phyloP scores from a whole-genome alignment of 306 rosid genomes.

The Pachyrhizus erosus region DNA sequence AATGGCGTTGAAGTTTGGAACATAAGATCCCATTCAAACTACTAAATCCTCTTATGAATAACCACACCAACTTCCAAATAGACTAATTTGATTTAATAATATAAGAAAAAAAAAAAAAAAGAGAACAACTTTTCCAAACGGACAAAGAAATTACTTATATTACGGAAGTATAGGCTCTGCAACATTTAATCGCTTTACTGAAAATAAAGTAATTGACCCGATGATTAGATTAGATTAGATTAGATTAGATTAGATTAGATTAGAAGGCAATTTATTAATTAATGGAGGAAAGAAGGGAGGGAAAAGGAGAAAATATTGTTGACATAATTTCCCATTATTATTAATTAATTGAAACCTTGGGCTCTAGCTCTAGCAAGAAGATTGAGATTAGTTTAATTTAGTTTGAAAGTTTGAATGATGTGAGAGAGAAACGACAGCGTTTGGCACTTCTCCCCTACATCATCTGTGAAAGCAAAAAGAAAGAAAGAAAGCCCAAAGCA shows the following conservation, averaged over 20 bases:
- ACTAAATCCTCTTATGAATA: background rate
- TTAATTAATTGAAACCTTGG: slow-evolving; percentile 13
- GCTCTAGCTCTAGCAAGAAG: background rate
- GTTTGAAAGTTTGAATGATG: slow-evolving; percentile 33
- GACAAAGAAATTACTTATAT: background rate
- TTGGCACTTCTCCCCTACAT: background rate
- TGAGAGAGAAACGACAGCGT: slow-evolving; percentile 43
- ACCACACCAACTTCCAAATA: background rate
- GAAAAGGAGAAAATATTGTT: background rate
- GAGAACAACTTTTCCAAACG: background rate
- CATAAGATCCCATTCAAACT: background rate
- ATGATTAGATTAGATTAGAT: background rate
- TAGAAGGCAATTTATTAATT: background rate
- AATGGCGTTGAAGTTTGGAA: background rate
- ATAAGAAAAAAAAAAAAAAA: background rate
- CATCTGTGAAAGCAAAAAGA: slow-evolving; percentile 31
- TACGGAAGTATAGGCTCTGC: background rate
- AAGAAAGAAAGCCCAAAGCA: slow-evolving; percentile 32
- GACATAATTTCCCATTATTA: background rate
- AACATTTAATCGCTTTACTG: slow-evolving; percentile 5
- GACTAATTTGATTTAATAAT: background rate
- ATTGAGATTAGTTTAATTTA: slow-evolving; percentile 34
- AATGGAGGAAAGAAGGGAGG: background rate
- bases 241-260: background rate
- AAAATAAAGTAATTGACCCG: slow-evolving; percentile 8